Conservation (phyloP, 2,329 filamentous ascomycete genomes). For the Pseudocercospora crystallina region DNA sequence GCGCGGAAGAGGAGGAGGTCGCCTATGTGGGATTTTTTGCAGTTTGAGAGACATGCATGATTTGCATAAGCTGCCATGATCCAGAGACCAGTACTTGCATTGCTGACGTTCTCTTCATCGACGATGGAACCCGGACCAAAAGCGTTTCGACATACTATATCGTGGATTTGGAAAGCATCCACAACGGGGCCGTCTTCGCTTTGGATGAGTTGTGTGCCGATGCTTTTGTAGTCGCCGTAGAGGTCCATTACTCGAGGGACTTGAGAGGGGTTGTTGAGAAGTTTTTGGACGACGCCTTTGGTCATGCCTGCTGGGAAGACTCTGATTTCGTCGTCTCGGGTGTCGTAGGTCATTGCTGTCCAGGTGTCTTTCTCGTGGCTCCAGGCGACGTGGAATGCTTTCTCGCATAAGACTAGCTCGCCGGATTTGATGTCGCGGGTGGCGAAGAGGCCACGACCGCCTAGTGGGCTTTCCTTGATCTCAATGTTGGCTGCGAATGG, state of each 20-base stretch:
- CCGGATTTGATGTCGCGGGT: slow-evolving; percentile 38
- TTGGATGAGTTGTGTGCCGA: slow-evolving; percentile 21
- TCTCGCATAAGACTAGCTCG: slow-evolving; percentile 44
- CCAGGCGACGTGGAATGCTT: slow-evolving; percentile 25
- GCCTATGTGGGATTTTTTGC: slow-evolving; percentile 52
- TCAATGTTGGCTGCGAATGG: slow-evolving; percentile 14
- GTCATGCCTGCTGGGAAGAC: slow-evolving; percentile 24
- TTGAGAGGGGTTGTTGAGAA: slow-evolving; percentile 43
- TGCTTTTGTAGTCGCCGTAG: slow-evolving; percentile 16
- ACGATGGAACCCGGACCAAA: slow-evolving; percentile 28
- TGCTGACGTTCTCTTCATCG: slow-evolving; percentile 2
- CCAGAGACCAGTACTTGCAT: slow-evolving; percentile 48
- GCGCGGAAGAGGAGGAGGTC: slow-evolving; percentile 56
- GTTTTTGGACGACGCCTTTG: slow-evolving; percentile 39
- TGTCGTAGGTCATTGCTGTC: slow-evolving; percentile 47
- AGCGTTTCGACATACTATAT: slow-evolving; percentile 45
- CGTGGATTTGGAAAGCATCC: slow-evolving; percentile 42
- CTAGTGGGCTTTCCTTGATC: slow-evolving; percentile 27
- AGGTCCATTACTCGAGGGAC: slow-evolving; percentile 20
- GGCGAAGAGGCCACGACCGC: slow-evolving; percentile 47
- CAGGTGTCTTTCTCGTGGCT: slow-evolving; percentile 31
- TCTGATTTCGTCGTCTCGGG: slow-evolving; percentile 23
- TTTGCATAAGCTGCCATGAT: slow-evolving; percentile 52
- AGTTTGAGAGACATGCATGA: slow-evolving; percentile 53
- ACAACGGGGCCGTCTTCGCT: slow-evolving; percentile 38